A percentile compares a stretch with the other conserved stretches of the same genome.
These are phyloP conservation scores for Scenedesmus sp. DNA, from an alignment of 163 green algal genomes.

Conservation along the genomic window DNA sequence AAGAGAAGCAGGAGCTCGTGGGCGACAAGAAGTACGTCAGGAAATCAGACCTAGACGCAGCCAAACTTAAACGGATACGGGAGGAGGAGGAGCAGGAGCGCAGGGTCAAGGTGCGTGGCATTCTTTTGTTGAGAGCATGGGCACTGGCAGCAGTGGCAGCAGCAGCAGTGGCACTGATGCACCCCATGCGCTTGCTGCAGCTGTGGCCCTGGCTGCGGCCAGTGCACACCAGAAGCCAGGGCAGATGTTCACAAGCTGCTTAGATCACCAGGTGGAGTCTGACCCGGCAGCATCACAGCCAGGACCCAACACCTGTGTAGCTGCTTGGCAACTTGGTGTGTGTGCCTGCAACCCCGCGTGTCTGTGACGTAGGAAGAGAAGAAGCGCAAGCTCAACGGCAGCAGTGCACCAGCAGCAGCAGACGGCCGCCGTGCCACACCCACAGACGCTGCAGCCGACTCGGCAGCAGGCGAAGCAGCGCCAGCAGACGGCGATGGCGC, in stretches of 20 bases:
- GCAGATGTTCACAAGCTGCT: no score
- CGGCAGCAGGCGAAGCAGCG: background rate
- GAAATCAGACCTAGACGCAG: constrained; percentile 79
- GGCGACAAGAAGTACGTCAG: constrained; percentile 79
- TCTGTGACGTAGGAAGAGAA: constrained; percentile 56
- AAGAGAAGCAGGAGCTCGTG: constrained; percentile 76
- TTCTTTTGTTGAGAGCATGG: background rate
- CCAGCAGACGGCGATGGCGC: background rate
- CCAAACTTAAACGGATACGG: constrained; percentile 72
- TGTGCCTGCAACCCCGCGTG: background rate
- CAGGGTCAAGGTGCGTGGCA: constrained; percentile 68
- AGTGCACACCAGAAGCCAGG: no score
- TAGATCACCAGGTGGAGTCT: no score
- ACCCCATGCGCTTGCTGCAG: background rate
- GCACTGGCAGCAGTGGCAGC: background rate
- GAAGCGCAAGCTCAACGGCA: constrained; percentile 56
- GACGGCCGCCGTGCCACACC: background rate
- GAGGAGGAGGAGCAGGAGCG: constrained; percentile 85
- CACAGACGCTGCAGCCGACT: constrained; percentile 7
- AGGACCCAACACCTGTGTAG: background rate
- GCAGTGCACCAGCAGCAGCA: background rate
- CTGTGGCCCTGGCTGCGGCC: background rate
- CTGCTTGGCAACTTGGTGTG: background rate
- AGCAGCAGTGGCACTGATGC: background rate
- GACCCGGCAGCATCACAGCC: background rate